Evolutionary conservation across 2,329 filamentous ascomycete species (phyloP), one percentile per base, ranked within the genome.

Genomic region (Cadophora sp.): DNA sequence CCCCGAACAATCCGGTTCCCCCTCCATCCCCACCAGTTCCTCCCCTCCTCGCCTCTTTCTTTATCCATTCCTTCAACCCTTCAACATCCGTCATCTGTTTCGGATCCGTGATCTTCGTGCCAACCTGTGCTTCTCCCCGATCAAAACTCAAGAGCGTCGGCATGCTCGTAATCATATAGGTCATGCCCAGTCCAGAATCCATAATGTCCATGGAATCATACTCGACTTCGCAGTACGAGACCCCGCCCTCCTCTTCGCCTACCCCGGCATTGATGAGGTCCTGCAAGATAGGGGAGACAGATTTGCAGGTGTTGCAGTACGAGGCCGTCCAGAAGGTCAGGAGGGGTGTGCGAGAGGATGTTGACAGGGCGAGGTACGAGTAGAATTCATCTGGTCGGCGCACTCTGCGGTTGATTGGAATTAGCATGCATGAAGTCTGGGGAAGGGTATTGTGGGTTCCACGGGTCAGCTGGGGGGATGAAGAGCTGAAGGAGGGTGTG

Each of bases 271-370:
- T 79, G 55, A 89, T 75, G 39, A 88, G 79, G 13, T 80, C 78
- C 14, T 74, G 75, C 6, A 89, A 61, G 13, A 87, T 76, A 4
- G 86, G 86, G 4, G 79, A 78, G 27, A 88, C 80, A 39, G 77
- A 75, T 55, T 80, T 81, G 76, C 87, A 89, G 18, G 85, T 84
- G 4, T 82, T 77, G 75, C 87, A 89, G 79, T 83, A 88, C 8
- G 84, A 84, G 0, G 86, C 81, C 0, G 85, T 87, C 87, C 86
- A 89, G 48, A 89, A 78, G 1, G 86, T 88, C 64, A 89, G 74
- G n/a, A 89, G 82, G 2, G 87, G 86, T 2, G 78, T 82, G 51
- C 83, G 80, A 6, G 85, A 80, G 6, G 85, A 84, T 2, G 83
- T 82, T 2, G 84, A 85, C 61, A 87, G 79, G n/a, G 84, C 80